Conservation (phyloP, 305 asterid genomes). For the Ajuga reptans region DNA sequence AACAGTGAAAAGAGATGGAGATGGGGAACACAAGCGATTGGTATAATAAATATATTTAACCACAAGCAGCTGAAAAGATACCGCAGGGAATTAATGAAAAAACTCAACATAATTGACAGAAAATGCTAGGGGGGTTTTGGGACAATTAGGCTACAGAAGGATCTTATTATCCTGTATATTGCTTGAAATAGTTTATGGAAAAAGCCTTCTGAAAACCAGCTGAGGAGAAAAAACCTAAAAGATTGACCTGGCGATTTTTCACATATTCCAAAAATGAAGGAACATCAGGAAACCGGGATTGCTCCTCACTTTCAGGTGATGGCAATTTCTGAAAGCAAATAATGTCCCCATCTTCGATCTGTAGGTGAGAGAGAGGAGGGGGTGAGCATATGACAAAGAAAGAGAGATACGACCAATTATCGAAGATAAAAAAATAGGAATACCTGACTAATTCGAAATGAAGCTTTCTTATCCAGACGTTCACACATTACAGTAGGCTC, state of each 20-base stretch:
- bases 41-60: neutral
- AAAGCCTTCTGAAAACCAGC: neutral
- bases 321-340: slow-evolving; percentile 80
- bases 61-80: neutral
- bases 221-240: neutral
- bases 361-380: neutral
- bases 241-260: slow-evolving; percentile 81
- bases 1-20: neutral
- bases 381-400: slow-evolving; percentile 19
- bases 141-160: neutral
- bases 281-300: slow-evolving; percentile 64
- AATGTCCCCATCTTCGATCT: slow-evolving; percentile 97
- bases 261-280: slow-evolving; percentile 81
- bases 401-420: slow-evolving; percentile 1
- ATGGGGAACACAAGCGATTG: neutral
- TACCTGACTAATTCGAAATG: slow-evolving; percentile 83
- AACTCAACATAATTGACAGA: neutral
- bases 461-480: slow-evolving; percentile 63
- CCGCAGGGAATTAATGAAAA: neutral
- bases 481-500: slow-evolving; percentile 96
- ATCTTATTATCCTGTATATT: neutral
- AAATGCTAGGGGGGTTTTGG: neutral
- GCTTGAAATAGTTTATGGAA: neutral
- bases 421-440: neutral
- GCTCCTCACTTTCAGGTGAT: slow-evolving; percentile 46